phyloP scores from a whole-genome alignment of 2,329 filamentous ascomycete species.

The Rosellinia necatrix region DNA sequence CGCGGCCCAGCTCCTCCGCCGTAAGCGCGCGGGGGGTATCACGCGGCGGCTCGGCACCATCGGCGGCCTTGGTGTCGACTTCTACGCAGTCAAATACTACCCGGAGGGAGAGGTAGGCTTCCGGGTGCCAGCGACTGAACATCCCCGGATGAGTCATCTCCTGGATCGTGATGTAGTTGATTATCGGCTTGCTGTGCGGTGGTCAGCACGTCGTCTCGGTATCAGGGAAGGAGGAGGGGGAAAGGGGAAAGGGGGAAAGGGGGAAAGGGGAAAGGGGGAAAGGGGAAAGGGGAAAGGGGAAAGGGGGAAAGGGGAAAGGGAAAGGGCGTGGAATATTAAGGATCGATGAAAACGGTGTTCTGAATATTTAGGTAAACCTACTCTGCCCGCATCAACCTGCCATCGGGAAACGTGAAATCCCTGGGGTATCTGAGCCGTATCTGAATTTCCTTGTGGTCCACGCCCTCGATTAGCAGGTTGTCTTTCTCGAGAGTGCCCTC shows the following conservation, averaged over 20 bases:
- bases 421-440: not conserved
- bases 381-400: too few species aligned
- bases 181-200: not conserved
- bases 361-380: too few species aligned
- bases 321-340: too few species aligned
- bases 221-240: not conserved
- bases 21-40: too few species aligned
- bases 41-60: not conserved
- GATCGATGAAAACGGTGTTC: too few species aligned
- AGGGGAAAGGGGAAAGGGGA: too few species aligned
- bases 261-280: not conserved
- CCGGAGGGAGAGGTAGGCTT: not conserved
- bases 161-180: not conserved
- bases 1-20: not conserved
- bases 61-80: not conserved
- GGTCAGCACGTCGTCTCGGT: not conserved
- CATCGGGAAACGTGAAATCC: too few species aligned
- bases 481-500: not conserved
- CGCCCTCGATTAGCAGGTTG: not conserved
- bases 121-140: not conserved
- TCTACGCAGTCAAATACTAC: not conserved
- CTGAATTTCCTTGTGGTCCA: not conserved
- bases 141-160: not conserved
- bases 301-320: too few species aligned
- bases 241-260: not conserved